A percentile compares a stretch with the other conserved stretches of the same genome.
These are phyloP conservation scores for Tylopilus vinaceipallidus DNA, from an alignment of 768 basidiomycete genomes.

Conservation along the genomic window DNA sequence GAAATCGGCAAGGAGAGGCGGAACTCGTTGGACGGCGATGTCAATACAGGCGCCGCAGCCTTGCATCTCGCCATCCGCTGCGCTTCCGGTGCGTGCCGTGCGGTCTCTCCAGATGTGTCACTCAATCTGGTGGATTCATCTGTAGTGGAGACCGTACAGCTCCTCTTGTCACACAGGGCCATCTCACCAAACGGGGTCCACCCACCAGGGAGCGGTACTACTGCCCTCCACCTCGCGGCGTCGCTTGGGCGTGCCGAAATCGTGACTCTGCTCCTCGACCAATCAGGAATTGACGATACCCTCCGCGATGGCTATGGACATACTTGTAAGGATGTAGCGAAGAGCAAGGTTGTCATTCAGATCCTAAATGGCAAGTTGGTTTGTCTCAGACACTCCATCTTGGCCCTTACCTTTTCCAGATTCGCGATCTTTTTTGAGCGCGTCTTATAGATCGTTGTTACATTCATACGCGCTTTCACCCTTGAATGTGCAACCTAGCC, in stretches of 20 bases:
- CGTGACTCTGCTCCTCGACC: conserved; percentile 73
- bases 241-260: conserved; percentile 71
- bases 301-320: conserved; percentile 63
- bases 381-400: not conserved
- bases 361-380: conserved; percentile 61
- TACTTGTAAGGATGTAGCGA: conserved; percentile 71
- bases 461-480: conserved; percentile 72
- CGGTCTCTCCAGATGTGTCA: not conserved
- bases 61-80: conserved; percentile 83
- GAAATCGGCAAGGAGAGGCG: conserved; percentile 70
- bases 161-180: conserved; percentile 68
- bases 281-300: conserved; percentile 79
- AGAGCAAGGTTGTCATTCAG: conserved; percentile 60
- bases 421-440: conserved; percentile 72
- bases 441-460: conserved; percentile 70
- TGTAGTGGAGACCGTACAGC: conserved; percentile 61
- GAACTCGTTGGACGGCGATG: conserved; percentile 42
- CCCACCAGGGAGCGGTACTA: conserved; percentile 67
- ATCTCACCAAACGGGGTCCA: conserved; percentile 79
- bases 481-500: conserved; percentile 36
- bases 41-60: conserved; percentile 71
- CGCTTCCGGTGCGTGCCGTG: conserved; percentile 56
- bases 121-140: conserved; percentile 2
- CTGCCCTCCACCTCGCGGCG: conserved; percentile 72
- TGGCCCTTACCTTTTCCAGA: conserved; percentile 42